Conservation (phyloP, 768 basidiomycete species). For the Tubosaeta sp. region DNA sequence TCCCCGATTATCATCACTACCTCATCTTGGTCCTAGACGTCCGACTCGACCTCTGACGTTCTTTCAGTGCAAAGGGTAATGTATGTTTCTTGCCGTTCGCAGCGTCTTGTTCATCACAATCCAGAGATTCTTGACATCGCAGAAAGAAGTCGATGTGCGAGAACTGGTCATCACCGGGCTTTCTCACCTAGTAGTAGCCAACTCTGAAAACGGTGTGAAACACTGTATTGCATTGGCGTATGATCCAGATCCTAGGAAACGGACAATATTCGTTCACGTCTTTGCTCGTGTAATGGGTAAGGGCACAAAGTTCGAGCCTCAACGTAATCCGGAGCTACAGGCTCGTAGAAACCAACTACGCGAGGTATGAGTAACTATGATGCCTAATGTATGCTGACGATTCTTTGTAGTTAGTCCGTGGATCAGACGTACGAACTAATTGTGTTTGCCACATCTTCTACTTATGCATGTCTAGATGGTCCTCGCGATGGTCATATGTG, state of each 20-base stretch:
- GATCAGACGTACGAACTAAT: conserved; percentile 54
- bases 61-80: conserved; percentile 46
- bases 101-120: conserved; percentile 5
- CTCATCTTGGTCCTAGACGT: conserved; percentile 30
- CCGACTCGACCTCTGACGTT: conserved; percentile 49
- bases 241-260: conserved; percentile 61
- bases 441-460: neutral
- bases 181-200: conserved; percentile 75
- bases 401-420: conserved; percentile 59
- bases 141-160: conserved; percentile 58
- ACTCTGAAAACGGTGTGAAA: conserved; percentile 85
- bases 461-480: conserved; percentile 48
- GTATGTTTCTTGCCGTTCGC: neutral
- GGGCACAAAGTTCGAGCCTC: conserved; percentile 72
- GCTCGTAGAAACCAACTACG: conserved; percentile 50
- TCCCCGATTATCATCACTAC: neutral
- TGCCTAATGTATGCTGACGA: conserved; percentile 3
- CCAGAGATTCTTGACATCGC: conserved; percentile 43
- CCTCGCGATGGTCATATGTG: conserved; percentile 81
- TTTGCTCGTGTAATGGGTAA: conserved; percentile 77
- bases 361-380: conserved; percentile 44
- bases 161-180: conserved; percentile 78
- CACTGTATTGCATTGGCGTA: conserved; percentile 81
- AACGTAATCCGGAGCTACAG: conserved; percentile 45
- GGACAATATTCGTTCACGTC: conserved; percentile 79